Evolutionary conservation across 78 protist species (phyloP).

Genomic region (Dictyostelium citrinum): DNA sequence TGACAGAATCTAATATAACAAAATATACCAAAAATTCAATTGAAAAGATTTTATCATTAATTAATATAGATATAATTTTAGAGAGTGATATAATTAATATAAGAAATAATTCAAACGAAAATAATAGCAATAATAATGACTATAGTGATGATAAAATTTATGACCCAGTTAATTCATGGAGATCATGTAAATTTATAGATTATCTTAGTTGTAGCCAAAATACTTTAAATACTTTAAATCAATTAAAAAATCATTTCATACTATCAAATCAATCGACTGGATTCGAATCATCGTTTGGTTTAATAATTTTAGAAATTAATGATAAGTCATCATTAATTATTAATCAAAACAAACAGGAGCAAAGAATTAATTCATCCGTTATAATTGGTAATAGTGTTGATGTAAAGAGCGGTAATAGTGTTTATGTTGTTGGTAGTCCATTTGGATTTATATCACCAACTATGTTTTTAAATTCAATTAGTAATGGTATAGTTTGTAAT

Average conservation of each 20-base stretch:
- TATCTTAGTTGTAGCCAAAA: background rate
- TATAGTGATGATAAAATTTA: conserved; percentile 6
- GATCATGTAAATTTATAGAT: conserved; percentile 4
- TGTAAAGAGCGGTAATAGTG: background rate
- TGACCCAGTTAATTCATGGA: conserved; percentile 61
- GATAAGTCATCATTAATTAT: background rate
- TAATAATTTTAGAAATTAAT: conserved; percentile 10
- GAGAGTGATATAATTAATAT: background rate
- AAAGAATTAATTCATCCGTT: background rate
- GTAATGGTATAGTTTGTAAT: conserved; percentile 53
- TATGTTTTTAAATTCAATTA: conserved; percentile 48
- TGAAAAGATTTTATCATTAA: background rate
- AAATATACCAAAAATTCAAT: background rate
- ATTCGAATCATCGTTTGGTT: conserved; percentile 2
- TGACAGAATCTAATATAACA: background rate
- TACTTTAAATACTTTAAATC: background rate
- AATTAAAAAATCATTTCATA: conserved; percentile 18
- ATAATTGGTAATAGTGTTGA: conserved; percentile 16
- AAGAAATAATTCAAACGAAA: background rate
- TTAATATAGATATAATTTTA: conserved; percentile 3
- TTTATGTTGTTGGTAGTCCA: conserved; percentile 54
- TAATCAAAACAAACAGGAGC: background rate
- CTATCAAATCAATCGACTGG: background rate
- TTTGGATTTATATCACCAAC: conserved; percentile 75
- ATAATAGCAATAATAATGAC: background rate